A percentile compares a stretch with the other conserved stretches of the same genome.
phyloP scores from a whole-genome alignment of 176 grass and related monocot species.

The Rhipidocladum racemiflorum region DNA sequence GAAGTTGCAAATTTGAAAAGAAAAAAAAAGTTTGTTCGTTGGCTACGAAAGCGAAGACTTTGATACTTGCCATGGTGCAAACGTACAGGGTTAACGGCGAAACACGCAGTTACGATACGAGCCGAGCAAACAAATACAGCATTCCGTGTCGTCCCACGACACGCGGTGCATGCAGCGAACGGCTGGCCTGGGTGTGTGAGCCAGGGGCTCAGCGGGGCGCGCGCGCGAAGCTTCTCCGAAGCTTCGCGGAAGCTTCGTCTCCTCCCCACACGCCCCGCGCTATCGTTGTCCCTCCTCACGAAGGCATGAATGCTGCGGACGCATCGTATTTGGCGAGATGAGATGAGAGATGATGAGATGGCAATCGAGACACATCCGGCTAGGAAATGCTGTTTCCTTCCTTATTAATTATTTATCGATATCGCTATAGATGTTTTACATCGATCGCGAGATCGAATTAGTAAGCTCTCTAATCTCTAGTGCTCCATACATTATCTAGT shows the following conservation, averaged over 20 bases:
- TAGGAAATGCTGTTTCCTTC: too few species aligned
- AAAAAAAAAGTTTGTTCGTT: too few species aligned
- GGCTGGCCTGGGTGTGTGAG: too few species aligned
- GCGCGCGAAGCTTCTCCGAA: constrained; percentile 30
- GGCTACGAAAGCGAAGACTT: too few species aligned
- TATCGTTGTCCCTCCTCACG: not conserved
- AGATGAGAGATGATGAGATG: not conserved
- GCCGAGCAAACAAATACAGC: not conserved
- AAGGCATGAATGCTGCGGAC: not conserved
- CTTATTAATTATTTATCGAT: too few species aligned
- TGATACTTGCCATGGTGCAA: too few species aligned
- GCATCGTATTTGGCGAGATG: not conserved
- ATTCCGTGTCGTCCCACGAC: not conserved
- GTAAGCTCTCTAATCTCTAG: not conserved
- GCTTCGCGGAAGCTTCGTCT: constrained; percentile 19
- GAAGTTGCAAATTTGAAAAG: too few species aligned
- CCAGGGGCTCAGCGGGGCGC: too few species aligned
- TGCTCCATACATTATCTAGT: too few species aligned
- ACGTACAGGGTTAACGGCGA: not conserved
- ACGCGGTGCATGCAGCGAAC: not conserved
- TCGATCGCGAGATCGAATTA: too few species aligned
- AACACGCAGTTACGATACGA: not conserved
- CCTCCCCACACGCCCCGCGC: not conserved
- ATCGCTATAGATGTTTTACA: too few species aligned
- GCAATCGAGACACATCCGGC: not conserved